Conservation (phyloP, 2,329 filamentous ascomycete genomes). For the Myrmaecium sp. region DNA sequence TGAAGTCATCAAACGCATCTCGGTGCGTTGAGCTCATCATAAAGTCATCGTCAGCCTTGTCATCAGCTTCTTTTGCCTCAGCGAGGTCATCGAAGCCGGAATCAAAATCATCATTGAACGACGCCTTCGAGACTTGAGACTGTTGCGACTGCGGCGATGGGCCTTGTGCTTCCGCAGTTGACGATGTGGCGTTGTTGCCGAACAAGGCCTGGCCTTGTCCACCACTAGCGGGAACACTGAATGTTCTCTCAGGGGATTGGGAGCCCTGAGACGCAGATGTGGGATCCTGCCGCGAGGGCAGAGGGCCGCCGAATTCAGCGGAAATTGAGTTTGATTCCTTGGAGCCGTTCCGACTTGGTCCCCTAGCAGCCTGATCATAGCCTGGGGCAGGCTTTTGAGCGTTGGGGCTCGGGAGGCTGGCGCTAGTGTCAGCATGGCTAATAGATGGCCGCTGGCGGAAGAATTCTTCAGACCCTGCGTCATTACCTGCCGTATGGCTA, state of each 20-base stretch:
- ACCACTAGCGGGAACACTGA: slow-evolving; percentile 14
- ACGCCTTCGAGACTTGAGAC: slow-evolving; percentile 26
- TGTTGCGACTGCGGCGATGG: slow-evolving; percentile 14
- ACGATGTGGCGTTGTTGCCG: slow-evolving; percentile 22
- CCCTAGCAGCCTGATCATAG: slow-evolving; percentile 31
- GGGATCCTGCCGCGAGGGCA: slow-evolving; percentile 38
- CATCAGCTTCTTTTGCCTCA: slow-evolving; percentile 58
- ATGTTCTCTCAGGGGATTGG: slow-evolving; percentile 21
- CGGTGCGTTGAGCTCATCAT: slow-evolving; percentile 46
- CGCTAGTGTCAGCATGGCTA: slow-evolving; percentile 17
- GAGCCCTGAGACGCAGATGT: slow-evolving; percentile 17
- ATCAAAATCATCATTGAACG: slow-evolving; percentile 59
- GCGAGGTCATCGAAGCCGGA: slow-evolving; percentile 69
- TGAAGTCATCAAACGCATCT: slow-evolving; percentile 60
- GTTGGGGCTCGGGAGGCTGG: slow-evolving; percentile 32
- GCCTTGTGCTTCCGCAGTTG: slow-evolving; percentile 7
- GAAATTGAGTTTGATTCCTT: slow-evolving; percentile 29
- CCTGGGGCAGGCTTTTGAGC: slow-evolving; percentile 42
- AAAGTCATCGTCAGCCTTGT: slow-evolving; percentile 58
- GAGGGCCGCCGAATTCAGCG: slow-evolving; percentile 36
- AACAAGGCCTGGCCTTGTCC: slow-evolving; percentile 24
- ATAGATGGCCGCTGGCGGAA: slow-evolving; percentile 17
- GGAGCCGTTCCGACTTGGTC: slow-evolving; percentile 12
- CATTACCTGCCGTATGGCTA: slow-evolving; percentile 7
- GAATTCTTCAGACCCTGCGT: slow-evolving; percentile 14